A percentile compares a stretch with the other conserved stretches of the same genome.
Conservation (phyloP, 225 moss, liverwort and hornwort species). For the Sphagnum tenellum region DNA sequence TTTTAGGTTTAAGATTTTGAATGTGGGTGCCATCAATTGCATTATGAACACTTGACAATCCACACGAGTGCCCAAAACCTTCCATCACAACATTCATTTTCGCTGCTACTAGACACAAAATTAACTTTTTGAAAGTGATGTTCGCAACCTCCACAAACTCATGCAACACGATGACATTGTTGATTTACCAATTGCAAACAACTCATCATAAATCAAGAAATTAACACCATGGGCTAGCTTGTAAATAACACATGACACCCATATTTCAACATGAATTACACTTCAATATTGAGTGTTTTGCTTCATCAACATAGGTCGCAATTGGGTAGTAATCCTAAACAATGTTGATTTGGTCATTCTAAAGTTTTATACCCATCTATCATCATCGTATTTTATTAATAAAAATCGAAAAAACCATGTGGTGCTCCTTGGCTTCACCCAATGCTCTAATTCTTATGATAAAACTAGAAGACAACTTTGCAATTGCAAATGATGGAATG, state of each 20-base stretch:
- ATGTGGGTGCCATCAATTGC: neutral
- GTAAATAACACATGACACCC: neutral
- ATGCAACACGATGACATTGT: neutral
- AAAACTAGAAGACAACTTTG: no score
- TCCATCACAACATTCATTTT: neutral
- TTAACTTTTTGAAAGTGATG: neutral
- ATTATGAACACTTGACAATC: neutral
- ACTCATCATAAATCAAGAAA: neutral
- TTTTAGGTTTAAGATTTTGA: neutral
- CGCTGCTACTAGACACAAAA: neutral
- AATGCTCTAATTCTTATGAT: neutral
- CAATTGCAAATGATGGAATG: no score
- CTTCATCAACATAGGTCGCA: neutral
- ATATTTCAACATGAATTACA: neutral
- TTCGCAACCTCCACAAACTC: neutral
- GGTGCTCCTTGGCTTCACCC: neutral
- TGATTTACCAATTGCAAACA: constrained; percentile 1
- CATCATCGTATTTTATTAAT: neutral
- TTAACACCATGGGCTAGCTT: neutral
- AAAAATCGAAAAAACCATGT: neutral
- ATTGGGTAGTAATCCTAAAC: neutral
- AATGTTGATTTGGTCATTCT: neutral
- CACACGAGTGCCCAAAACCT: neutral
- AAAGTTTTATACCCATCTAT: neutral
- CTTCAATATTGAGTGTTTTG: neutral